Evolutionary conservation across 768 basidiomycete species (phyloP), one percentile per base, ranked within the genome.

Genomic region (Tulasnella sp.): DNA sequence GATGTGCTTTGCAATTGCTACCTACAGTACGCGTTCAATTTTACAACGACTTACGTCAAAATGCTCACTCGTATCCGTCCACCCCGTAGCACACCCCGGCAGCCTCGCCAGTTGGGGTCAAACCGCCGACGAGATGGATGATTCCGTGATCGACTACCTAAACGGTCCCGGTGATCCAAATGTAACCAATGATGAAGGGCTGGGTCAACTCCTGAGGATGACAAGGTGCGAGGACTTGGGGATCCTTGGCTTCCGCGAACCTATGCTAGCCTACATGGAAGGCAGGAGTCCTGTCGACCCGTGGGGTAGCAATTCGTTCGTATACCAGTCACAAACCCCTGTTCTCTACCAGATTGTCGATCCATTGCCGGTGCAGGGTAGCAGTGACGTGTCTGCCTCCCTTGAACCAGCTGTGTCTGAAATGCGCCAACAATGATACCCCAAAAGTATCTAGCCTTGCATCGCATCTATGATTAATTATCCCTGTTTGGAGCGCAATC

Each of bases 1-100:
- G 75, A 76, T 76, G 75, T 76, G 75, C 37, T 76, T 76, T 44
- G 75, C 75, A n/a, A 32, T 76, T 6, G 75, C 75, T 0, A 76
- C 51, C 15, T 76, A 76, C 35, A 29, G 75, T 76, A 69, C 29
- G 75, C 32, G 20, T 48, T 29, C 74, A 26, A 46, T 74, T 55
- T 32, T 48, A 16, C 35, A 18, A 29, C 29, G 72, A 13, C 26
- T 67, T 67, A 67, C 61, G 61, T 67, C 61, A 76, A 51, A 57
- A 3, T 55, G 46, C 32, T 15, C 16, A 26, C 18, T 29, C 9
- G n/a, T 26, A 18, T 26, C 23, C n/a, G 26, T 26, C 73, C 40
- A 7, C 18, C 6, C 26, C 13, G 20, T 29, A 76, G 75, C 29
- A 32, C 39, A 76, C 29, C 75, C 75, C 35, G 75, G 75, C 32